Conservation (phyloP, 805 yeast genomes). For the Metschnikowia borealis region DNA sequence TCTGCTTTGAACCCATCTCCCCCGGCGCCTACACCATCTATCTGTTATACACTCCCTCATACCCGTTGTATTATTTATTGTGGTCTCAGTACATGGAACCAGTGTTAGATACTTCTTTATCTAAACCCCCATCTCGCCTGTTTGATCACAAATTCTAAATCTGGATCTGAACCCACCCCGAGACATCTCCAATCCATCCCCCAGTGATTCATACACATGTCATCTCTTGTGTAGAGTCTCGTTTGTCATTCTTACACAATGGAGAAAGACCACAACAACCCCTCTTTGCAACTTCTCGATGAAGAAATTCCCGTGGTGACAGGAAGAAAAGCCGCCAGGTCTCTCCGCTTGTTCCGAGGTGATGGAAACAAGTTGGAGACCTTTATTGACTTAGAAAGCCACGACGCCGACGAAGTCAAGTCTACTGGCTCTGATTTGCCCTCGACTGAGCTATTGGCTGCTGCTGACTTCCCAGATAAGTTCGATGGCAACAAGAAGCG, state of each 20-base stretch:
- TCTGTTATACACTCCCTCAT: background rate
- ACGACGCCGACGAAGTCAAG: conserved; percentile 7
- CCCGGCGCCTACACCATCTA: background rate
- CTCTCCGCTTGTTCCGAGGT: conserved; percentile 49
- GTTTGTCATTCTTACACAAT: background rate
- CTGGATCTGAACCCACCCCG: background rate
- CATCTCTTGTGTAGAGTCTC: background rate
- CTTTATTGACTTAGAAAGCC: conserved; percentile 7
- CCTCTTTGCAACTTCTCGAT: conserved; percentile 10
- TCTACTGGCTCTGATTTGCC: conserved; percentile 5
- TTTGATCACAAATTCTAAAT: background rate
- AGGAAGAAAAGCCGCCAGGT: conserved; percentile 57
- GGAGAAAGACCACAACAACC: conserved; percentile 2
- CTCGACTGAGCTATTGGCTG: conserved; percentile 5
- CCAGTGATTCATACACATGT: background rate
- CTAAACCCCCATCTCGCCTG: background rate
- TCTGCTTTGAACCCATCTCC: background rate
- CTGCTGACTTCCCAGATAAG: conserved; percentile 4
- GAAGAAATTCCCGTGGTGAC: conserved; percentile 26
- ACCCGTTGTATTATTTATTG: background rate
- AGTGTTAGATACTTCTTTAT: background rate
- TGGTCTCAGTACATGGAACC: background rate
- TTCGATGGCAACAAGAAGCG: conserved; percentile 1
- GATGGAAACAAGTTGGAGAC: conserved; percentile 14
- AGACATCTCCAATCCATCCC: background rate